Evolutionary conservation across 2,329 filamentous ascomycete species (phyloP).

Genomic region (Leptodontidium sp.): DNA sequence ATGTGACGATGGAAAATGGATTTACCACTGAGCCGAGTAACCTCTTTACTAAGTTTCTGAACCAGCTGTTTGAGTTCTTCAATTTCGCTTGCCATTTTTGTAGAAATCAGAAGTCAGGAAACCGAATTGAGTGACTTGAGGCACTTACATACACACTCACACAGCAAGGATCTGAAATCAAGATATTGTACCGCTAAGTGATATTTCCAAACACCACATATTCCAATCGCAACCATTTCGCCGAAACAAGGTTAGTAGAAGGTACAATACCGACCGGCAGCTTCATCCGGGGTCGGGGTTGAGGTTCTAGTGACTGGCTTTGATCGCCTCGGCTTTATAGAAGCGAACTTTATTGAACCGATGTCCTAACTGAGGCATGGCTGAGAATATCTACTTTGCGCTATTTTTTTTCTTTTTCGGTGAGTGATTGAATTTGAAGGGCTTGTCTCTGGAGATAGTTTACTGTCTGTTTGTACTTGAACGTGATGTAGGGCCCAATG

Average conservation of each 20-base stretch:
- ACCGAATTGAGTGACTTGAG: neutral
- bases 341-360: slow-evolving; percentile 1
- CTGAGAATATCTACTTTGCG: neutral
- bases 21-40: slow-evolving; percentile 38
- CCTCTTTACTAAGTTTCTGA: slow-evolving; percentile 30
- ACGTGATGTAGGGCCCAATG: no score
- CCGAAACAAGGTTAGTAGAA: neutral
- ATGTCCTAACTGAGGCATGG: neutral
- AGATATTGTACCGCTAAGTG: neutral
- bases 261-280: neutral
- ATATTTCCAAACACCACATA: neutral
- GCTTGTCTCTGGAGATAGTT: no score
- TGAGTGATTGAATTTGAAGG: no score
- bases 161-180: neutral
- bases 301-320: neutral
- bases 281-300: neutral
- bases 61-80: slow-evolving; percentile 28
- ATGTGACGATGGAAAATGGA: slow-evolving; percentile 32
- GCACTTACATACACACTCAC: neutral
- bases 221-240: slow-evolving; percentile 6
- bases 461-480: no score
- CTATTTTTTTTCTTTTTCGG: no score
- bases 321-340: slow-evolving; percentile 1
- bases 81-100: slow-evolving; percentile 16
- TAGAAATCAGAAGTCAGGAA: no score